phyloP scores from a whole-genome alignment of 345 rosid genomes.

The Eucalyptus microcorys region DNA sequence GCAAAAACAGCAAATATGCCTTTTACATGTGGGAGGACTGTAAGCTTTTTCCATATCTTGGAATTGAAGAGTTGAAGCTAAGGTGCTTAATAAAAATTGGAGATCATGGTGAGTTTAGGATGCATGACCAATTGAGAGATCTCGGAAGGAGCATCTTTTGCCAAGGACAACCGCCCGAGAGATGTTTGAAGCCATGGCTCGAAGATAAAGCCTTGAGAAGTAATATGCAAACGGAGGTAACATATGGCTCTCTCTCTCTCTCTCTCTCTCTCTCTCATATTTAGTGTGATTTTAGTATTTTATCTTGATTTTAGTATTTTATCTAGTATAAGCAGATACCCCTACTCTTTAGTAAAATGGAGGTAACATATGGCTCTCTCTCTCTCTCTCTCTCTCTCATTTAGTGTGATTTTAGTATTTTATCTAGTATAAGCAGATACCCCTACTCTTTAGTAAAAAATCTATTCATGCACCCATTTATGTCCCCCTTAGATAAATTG shows the following conservation, averaged over 20 bases:
- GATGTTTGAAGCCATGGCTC: not conserved
- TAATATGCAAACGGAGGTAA: not conserved
- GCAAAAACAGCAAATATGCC: fast-evolving
- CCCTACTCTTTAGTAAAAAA: not conserved
- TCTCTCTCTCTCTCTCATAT: too few species aligned
- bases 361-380: not conserved
- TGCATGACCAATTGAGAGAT: too few species aligned
- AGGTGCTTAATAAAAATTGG: too few species aligned
- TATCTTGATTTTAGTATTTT: not conserved
- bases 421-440: not conserved
- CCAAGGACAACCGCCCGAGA: fast-evolving
- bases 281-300: too few species aligned
- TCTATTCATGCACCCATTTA: not conserved
- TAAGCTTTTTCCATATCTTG: fast-evolving
- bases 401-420: not conserved
- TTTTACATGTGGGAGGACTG: not conserved
- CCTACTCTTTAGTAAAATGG: not conserved
- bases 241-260: not conserved
- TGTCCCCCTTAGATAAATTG: not conserved
- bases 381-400: too few species aligned
- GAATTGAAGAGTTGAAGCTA: too few species aligned
- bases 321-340: not conserved
- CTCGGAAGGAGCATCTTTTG: too few species aligned
- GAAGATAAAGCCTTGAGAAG: too few species aligned
- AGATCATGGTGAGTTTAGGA: too few species aligned